Conservation (phyloP, 768 basidiomycete species). For the Termitomyces sp. region DNA sequence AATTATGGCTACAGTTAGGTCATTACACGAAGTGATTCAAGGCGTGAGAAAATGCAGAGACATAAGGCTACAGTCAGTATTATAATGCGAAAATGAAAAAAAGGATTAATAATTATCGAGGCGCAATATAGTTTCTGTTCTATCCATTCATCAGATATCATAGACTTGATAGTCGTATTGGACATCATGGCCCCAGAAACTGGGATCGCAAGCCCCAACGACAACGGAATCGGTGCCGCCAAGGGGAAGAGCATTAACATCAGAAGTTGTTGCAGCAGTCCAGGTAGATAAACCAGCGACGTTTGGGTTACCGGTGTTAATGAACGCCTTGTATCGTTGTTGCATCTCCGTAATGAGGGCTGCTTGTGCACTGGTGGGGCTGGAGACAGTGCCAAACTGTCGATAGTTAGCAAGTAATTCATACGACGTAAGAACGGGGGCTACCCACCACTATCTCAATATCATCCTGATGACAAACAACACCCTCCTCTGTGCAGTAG, state of each 20-base stretch:
- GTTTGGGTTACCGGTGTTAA: constrained; percentile 59
- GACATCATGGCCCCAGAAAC: constrained; percentile 62
- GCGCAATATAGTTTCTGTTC: background rate
- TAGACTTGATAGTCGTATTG: constrained; percentile 72
- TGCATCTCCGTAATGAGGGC: constrained; percentile 63
- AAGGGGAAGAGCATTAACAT: constrained; percentile 54
- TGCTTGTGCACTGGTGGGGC: constrained; percentile 49
- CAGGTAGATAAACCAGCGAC: constrained; percentile 43
- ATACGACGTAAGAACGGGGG: background rate
- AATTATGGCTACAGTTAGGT: constrained; percentile 13
- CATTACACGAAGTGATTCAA: background rate
- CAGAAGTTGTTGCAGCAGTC: constrained; percentile 42
- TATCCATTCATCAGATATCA: constrained; percentile 25
- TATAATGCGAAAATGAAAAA: background rate
- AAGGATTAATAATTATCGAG: background rate
- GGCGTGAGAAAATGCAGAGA: constrained; percentile 1
- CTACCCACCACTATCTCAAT: constrained; percentile 67
- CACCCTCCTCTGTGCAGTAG: constrained; percentile 49
- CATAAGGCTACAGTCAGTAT: constrained; percentile 18
- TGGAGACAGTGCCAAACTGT: constrained; percentile 51
- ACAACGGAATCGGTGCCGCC: constrained; percentile 50
- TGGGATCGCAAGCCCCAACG: constrained; percentile 54
- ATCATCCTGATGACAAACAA: constrained; percentile 79
- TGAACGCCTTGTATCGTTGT: constrained; percentile 61
- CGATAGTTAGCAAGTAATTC: background rate